Evolutionary conservation across 2,329 filamentous ascomycete genomes (phyloP), one percentile per base, ranked within the genome.

Genomic region (Xylariaceae sp.): DNA sequence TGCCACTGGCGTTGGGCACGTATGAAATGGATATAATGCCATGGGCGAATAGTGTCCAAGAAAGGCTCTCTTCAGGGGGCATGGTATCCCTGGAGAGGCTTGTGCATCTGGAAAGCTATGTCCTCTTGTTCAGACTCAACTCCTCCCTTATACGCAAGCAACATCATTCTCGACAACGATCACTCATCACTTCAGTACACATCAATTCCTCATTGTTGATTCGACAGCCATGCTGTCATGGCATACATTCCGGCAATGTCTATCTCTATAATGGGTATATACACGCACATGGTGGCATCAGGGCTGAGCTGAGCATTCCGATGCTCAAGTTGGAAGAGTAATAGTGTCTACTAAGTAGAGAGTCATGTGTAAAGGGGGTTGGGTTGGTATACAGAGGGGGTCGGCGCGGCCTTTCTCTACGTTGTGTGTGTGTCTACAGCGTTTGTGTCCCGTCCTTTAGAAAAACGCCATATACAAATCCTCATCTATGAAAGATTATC

Each of bases 221-320:
- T 42, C 6, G 11, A 45, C 13, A 54, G 7, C 34, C 23, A 10
- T 5, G 30, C 8, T 44, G 11, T 3, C 55, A 45, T 13, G 5
- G 5, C 5, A 6, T 13, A 45, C 37, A 42, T 42, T 9, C 6
- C 8, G 17, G 49, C 45, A 30, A 35, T 47, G n/a, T 47, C 34
- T 48, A 60, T 15, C 53, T 61, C 56, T 61, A 61, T 63, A 50
- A 55, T 57, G 58, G 61, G 61, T 63, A 63, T 61, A 61, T 61
- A 55, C 30, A 61, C 56, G 51, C 44, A 47, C 45, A 30, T 30
- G 5, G 23, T 30, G 23, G 23, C 23, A 30, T 30, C 23, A 30
- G 23, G 23, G 23, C 23, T 30, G 23, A 30, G 15, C 50, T 39
- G 45, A 49, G 58, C 49, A 2, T 52, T 42, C 50, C 17, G 30